These are phyloP conservation scores for Dacryopinax primogenitus DNA, from an alignment of 768 basidiomycete species.

Conservation along the genomic window DNA sequence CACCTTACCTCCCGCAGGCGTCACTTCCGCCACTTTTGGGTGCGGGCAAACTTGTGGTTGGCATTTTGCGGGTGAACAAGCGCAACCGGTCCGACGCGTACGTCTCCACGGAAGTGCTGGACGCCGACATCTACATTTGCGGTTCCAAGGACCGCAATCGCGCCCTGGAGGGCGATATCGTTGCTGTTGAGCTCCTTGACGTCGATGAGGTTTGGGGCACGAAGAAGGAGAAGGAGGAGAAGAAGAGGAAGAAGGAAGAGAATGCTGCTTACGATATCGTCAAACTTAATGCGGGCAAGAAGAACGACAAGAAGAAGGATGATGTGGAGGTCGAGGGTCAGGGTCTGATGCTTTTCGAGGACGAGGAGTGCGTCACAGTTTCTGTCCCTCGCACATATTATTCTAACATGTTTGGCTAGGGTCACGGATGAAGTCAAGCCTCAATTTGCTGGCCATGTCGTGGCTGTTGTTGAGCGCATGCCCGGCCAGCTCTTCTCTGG, in stretches of 20 bases:
- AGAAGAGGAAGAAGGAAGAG: slow-evolving; percentile 99
- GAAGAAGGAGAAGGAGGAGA: slow-evolving; percentile 99
- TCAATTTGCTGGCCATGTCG: slow-evolving; percentile 96
- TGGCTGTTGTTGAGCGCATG: slow-evolving; percentile 99
- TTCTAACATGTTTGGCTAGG: slow-evolving; percentile 31
- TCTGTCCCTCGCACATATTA: slow-evolving; percentile 7
- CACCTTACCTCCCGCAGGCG: slow-evolving; percentile 95
- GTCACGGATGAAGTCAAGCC: slow-evolving; percentile 98
- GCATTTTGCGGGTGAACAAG: slow-evolving; percentile 94
- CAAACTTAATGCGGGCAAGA: slow-evolving; percentile 58
- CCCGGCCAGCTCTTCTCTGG: slow-evolving; percentile 97
- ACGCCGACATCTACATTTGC: slow-evolving; percentile 98
- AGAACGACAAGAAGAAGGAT: slow-evolving; percentile 99
- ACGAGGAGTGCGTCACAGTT: slow-evolving; percentile 79
- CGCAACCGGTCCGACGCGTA: slow-evolving; percentile 97
- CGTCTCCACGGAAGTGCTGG: slow-evolving; percentile 92
- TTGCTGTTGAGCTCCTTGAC: slow-evolving; percentile 93
- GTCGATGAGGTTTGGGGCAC: slow-evolving; percentile 97
- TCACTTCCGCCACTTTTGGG: slow-evolving; percentile 91
- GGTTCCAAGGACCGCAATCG: slow-evolving; percentile 98
- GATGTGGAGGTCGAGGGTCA: slow-evolving; percentile 99
- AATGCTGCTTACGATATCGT: slow-evolving; percentile 81
- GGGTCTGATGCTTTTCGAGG: slow-evolving; percentile 90
- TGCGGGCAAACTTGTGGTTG: slow-evolving; percentile 94
- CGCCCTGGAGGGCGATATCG: slow-evolving; percentile 94